These are phyloP conservation scores for Fusarium coicis DNA, from an alignment of 2,329 filamentous ascomycete genomes.

Conservation along the genomic window DNA sequence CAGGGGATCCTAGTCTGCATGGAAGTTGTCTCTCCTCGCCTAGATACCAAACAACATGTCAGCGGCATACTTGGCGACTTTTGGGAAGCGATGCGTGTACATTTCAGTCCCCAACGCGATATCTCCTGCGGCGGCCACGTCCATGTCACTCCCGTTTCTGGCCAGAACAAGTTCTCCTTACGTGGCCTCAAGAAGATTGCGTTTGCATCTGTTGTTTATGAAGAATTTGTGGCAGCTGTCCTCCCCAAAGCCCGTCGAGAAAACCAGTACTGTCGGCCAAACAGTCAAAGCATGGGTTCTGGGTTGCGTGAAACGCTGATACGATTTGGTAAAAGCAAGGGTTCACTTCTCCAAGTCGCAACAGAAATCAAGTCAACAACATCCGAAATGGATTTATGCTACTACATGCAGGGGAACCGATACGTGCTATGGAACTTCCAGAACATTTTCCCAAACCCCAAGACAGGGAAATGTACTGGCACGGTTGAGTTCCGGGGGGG, in stretches of 20 bases:
- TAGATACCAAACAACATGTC: slow-evolving; percentile 50
- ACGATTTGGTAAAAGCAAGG: slow-evolving; percentile 43
- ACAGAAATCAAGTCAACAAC: slow-evolving; percentile 42
- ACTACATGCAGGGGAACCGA: slow-evolving; percentile 53
- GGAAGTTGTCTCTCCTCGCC: slow-evolving; percentile 54
- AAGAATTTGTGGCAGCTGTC: slow-evolving; percentile 49
- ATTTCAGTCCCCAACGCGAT: slow-evolving; percentile 52
- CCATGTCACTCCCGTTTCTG: slow-evolving; percentile 51
- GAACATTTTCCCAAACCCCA: slow-evolving; percentile 52
- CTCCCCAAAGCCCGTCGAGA: slow-evolving; percentile 49
- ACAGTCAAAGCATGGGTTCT: slow-evolving; percentile 47
- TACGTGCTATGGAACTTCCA: slow-evolving; percentile 56
- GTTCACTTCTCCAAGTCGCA: slow-evolving; percentile 45
- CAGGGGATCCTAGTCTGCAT: slow-evolving; percentile 49
- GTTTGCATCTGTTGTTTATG: slow-evolving; percentile 50
- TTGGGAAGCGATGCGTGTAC: slow-evolving; percentile 56
- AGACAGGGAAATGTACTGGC: slow-evolving; percentile 51
- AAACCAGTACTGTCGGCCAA: slow-evolving; percentile 51
- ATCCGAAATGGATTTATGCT: slow-evolving; percentile 48
- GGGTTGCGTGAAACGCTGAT: slow-evolving; percentile 45
- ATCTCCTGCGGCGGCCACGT: slow-evolving; percentile 53
- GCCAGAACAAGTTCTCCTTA: slow-evolving; percentile 50
- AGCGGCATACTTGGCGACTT: slow-evolving; percentile 51
- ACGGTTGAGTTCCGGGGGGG: slow-evolving; percentile 55
- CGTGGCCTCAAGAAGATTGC: slow-evolving; percentile 51